These are phyloP conservation scores for Fusarium proliferatum DNA, from an alignment of 2,329 filamentous ascomycete species.

Conservation along the genomic window DNA sequence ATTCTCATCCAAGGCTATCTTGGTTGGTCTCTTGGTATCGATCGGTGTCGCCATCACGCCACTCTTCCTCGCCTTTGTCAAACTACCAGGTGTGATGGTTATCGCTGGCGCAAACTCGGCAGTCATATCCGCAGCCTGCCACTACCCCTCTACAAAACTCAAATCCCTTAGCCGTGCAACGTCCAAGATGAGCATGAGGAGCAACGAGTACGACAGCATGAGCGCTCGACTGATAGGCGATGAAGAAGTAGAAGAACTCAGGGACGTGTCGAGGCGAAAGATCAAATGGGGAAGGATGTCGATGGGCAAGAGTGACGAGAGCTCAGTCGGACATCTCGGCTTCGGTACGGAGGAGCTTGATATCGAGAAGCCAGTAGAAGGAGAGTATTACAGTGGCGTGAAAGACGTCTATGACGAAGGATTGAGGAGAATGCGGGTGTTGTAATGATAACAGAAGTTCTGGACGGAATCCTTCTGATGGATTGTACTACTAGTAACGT, in stretches of 20 bases:
- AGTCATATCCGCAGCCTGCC: constrained; percentile 34
- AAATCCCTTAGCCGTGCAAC: background rate
- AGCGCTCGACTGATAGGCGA: constrained; percentile 4
- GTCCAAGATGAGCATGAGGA: background rate
- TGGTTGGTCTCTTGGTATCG: constrained; percentile 4
- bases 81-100: constrained; percentile 24
- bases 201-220: background rate
- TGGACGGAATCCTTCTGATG: background rate
- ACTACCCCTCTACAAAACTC: constrained; percentile 10
- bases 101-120: constrained; percentile 29
- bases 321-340: constrained; percentile 24
- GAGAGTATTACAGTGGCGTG: constrained; percentile 25
- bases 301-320: constrained; percentile 12
- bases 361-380: constrained; percentile 23
- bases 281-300: constrained; percentile 30
- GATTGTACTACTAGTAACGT: background rate
- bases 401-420: background rate
- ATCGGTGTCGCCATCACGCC: constrained; percentile 12
- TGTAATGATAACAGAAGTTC: background rate
- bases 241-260: background rate
- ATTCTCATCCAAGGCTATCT: constrained; percentile 23
- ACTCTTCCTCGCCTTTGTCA: constrained; percentile 10
- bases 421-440: background rate
- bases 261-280: background rate
- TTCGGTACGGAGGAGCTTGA: constrained; percentile 28